Evolutionary conservation across 208 protist species (phyloP), one percentile per base, ranked within the genome.

Genomic region (Leishmania lainsoni): DNA sequence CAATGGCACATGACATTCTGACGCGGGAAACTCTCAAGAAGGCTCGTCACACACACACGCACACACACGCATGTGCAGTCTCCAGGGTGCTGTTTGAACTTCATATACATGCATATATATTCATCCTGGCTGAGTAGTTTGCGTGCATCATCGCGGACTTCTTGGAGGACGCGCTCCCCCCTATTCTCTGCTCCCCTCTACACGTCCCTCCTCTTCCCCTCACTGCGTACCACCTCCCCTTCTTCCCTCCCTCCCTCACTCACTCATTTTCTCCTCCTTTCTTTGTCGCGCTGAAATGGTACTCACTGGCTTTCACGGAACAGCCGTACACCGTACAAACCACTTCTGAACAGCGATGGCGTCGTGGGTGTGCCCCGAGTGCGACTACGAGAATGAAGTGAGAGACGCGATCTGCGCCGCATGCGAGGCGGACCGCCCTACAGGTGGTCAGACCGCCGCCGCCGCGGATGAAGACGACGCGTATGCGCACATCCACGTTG

Each of bases 371-470:
- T 94, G 91, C 66, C 71, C 83, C 3, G 86, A 78, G 56, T 92
- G 89, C 63, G 91, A 93, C 79, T 92, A 92, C 81, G 89, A 90
- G 68, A 91, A 92, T 58, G 91, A 92, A 45, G 83, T 48, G 16
- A 85, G 58, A 22, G 89, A 91, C 63, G 51, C 42, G 0, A 42
- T 52, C 48, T 94, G 91, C 68, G 86, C 84, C 2, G 89, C 91
- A 17, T 94, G 91, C 76, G 91, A 94, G 52, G 89, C 81, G 54
- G 77, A 87, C 2, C 79, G 88, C 12, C 91, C 91, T 42, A 77
- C n/a, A 22, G 65, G 49, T 35, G 59, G 54, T 63, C 66, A 45
- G 59, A 69, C 48, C 32, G 79, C 49, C 26, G 82, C 72, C 3
- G 84, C 61, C 10, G 84, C 77, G 61, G 90, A 92, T 9, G 86